phyloP scores from a whole-genome alignment of 495 filamentous ascomycete genomes.

The Chlorociboria aeruginascens region DNA sequence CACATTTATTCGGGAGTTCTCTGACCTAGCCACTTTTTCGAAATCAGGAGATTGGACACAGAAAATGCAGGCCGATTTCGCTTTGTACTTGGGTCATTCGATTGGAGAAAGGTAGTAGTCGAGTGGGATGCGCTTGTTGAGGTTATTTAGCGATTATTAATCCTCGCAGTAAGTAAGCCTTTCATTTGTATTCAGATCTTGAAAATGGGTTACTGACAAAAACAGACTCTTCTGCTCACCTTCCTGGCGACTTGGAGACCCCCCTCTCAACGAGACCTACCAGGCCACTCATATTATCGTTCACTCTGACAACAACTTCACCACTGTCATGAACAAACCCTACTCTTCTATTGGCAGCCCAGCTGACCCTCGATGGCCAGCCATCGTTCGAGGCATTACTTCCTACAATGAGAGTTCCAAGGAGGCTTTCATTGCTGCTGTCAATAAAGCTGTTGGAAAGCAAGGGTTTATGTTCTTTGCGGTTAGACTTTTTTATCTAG shows the following conservation, averaged over 20 bases:
- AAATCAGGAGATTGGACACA: too few species aligned
- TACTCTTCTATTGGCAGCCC: constrained; percentile 5
- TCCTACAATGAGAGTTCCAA: not conserved
- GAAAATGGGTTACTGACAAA: too few species aligned
- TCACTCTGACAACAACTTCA: not conserved
- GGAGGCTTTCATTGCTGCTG: not conserved
- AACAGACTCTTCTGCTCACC: too few species aligned
- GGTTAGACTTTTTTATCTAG: not conserved
- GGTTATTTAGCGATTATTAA: too few species aligned
- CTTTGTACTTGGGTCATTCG: too few species aligned
- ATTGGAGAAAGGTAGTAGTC: too few species aligned
- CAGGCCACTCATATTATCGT: not conserved
- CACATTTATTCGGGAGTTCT: too few species aligned
- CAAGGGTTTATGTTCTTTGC: constrained; percentile 15
- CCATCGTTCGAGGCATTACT: not conserved
- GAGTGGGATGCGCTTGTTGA: too few species aligned
- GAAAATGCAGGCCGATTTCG: too few species aligned
- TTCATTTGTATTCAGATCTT: too few species aligned
- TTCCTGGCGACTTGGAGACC: not conserved
- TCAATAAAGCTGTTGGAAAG: not conserved
- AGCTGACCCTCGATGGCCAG: not conserved
- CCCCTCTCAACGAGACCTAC: not conserved
- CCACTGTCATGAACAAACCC: not conserved
- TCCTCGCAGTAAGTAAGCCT: too few species aligned
- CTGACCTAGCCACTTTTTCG: too few species aligned